A percentile compares a stretch with the other conserved stretches of the same genome.
Conservation (phyloP, 768 basidiomycete species). For the Artomyces pyxidatus region DNA sequence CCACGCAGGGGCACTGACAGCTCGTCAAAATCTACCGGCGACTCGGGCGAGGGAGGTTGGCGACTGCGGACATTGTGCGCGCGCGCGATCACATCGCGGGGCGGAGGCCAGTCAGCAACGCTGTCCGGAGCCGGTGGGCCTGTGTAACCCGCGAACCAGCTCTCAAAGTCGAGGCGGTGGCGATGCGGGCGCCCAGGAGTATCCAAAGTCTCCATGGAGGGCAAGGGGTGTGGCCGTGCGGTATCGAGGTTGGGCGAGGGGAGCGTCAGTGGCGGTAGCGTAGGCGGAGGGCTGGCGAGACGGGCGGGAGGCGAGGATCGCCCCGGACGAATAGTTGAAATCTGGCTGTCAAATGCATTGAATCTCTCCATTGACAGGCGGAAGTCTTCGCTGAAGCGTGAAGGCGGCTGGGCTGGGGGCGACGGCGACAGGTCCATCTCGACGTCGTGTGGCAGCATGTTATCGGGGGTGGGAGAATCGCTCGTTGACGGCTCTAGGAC, state of each 20-base stretch:
- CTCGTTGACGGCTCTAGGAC: background rate
- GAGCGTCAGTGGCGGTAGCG: conserved; percentile 14
- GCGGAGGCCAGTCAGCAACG: no score
- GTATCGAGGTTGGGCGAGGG: conserved; percentile 4
- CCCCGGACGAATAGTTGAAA: conserved; percentile 13
- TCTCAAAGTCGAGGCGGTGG: no score
- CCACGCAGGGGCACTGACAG: no score
- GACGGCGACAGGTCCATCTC: conserved; percentile 1
- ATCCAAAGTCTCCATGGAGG: background rate
- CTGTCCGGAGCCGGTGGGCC: no score
- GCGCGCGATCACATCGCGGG: no score
- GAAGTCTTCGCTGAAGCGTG: conserved; percentile 14
- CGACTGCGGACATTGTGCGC: no score
- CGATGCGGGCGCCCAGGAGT: no score
- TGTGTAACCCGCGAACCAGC: no score
- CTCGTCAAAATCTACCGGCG: no score
- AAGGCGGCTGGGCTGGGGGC: background rate
- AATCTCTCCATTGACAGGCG: conserved; percentile 16
- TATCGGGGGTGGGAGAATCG: background rate
- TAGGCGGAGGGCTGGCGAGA: conserved; percentile 3
- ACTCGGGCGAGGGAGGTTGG: no score
- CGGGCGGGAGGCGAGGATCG: conserved; percentile 9
- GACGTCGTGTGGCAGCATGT: conserved; percentile 1
- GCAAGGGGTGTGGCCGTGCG: background rate
- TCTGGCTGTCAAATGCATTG: conserved; percentile 17